A percentile compares a stretch with the other conserved stretches of the same genome.
Evolutionary conservation across 176 grass and related monocot genomes (phyloP).

Genomic region (Oryza meyeriana): DNA sequence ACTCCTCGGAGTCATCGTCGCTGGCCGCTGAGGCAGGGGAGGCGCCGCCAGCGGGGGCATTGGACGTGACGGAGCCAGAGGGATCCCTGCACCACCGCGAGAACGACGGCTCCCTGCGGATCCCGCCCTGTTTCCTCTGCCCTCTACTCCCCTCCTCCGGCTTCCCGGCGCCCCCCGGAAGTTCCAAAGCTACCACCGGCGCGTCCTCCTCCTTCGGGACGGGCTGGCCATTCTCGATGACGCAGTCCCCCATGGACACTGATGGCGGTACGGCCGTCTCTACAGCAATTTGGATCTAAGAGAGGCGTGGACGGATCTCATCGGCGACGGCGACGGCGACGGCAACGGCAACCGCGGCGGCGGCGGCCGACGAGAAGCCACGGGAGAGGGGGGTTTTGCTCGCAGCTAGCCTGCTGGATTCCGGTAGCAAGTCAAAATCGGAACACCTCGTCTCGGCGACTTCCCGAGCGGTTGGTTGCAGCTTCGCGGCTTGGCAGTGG

Average conservation of each 20-base stretch:
- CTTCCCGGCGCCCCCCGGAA: slow-evolving; percentile 8
- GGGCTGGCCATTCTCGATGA: slow-evolving; percentile 29
- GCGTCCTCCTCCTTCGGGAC: slow-evolving; percentile 22
- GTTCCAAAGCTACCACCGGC: slow-evolving; percentile 7
- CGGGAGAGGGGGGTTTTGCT: slow-evolving; percentile 6
- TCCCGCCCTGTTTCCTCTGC: slow-evolving; percentile 37
- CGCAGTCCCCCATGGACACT: slow-evolving; percentile 61
- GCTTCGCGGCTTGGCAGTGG: not conserved
- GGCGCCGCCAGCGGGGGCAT: slow-evolving; percentile 18
- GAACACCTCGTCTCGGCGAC: slow-evolving; percentile 36
- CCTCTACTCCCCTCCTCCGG: slow-evolving; percentile 13
- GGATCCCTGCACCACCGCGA: slow-evolving; percentile 82
- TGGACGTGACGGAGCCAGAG: slow-evolving; percentile 19
- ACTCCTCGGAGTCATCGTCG: slow-evolving; percentile 62
- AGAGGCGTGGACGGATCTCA: slow-evolving; percentile 26
- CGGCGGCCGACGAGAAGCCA: slow-evolving; percentile 4
- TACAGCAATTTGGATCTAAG: slow-evolving; percentile 41
- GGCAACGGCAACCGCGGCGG: not conserved
- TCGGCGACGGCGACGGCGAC: slow-evolving; percentile 24
- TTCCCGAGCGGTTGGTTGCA: slow-evolving; percentile 30
- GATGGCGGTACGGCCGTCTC: slow-evolving; percentile 4
- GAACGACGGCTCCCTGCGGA: slow-evolving; percentile 91
- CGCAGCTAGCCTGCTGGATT: slow-evolving; percentile 33
- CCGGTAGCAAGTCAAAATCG: slow-evolving; percentile 50
- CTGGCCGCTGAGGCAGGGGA: slow-evolving; percentile 26